Evolutionary conservation across 805 yeast genomes (phyloP), one percentile per base, ranked within the genome.

Genomic region (Candida gorgasii): DNA sequence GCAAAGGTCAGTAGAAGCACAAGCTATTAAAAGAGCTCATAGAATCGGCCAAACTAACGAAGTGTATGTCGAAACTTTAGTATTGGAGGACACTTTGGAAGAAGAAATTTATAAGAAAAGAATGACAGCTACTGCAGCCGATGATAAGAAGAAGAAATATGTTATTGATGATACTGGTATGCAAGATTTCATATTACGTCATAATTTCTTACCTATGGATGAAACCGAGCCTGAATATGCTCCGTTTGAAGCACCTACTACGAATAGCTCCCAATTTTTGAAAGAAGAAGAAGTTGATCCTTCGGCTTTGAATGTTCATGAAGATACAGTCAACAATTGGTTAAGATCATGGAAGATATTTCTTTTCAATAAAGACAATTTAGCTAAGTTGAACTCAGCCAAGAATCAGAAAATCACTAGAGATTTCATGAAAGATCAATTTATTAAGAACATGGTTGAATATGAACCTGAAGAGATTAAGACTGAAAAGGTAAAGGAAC

Each of bases 21-120:
- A 84, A 52, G 89, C 89, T 0, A 81, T 84, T 36, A 82, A 84
- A 49, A 75, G 90, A 64, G 84, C 89, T 0, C 90, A 84, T 60
- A 73, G 89, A 59, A 84, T 84, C 56, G 89, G 90, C 0, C 89
- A 84, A 49, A 65, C 69, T 0, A 62, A 69, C n/a, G 78, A 78
- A 15, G 89, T 84, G 0, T 62, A 59, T 55, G 89, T 84, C n/a
- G 89, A 84, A 53, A 84, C 89, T 0, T 60, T 84, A 43, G 76
- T 84, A 2, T 56, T 84, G 51, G 64, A 72, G 39, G 81, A 76
- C 4, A 84, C 89, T 0, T 65, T 84, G 36, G 89, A 84, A 50
- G 85, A 83, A 57, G 84, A 80, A 50, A 80, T 84, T 70, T 82
- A 80, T 57, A 72, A 63, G 31, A 58, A 61, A 41, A 51, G 79